phyloP scores from a whole-genome alignment of 2,329 filamentous ascomycete genomes.

The Colletotrichum eleusines region DNA sequence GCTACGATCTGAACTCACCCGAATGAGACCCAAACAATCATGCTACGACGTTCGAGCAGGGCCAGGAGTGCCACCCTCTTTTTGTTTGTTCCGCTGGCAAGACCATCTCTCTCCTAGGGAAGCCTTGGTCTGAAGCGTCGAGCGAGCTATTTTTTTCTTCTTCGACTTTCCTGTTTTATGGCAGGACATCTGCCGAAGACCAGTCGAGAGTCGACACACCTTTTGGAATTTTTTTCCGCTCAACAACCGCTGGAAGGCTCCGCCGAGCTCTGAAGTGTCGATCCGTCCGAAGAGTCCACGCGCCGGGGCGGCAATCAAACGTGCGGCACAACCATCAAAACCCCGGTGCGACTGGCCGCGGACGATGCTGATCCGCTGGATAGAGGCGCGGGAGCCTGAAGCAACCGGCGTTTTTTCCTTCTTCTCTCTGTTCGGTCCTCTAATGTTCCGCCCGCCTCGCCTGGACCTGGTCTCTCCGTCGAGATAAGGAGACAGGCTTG shows the following conservation, averaged over 20 bases:
- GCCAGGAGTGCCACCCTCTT: slow-evolving; percentile 38
- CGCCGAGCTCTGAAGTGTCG: slow-evolving; percentile 43
- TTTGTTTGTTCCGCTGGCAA: slow-evolving; percentile 40
- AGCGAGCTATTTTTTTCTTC: slow-evolving; percentile 23
- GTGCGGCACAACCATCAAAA: not conserved
- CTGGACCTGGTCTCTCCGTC: slow-evolving; percentile 31
- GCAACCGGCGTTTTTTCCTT: slow-evolving; percentile 28
- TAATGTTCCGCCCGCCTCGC: slow-evolving; percentile 23
- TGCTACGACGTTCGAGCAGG: slow-evolving; percentile 21
- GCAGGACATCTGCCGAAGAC: slow-evolving; percentile 24
- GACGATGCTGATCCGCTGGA: slow-evolving; percentile 43
- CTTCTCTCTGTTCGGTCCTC: slow-evolving; percentile 6
- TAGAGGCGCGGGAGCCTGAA: slow-evolving; percentile 42
- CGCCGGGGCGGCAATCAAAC: not conserved
- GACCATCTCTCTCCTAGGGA: not conserved
- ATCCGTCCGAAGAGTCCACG: slow-evolving; percentile 44
- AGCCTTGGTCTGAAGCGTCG: slow-evolving; percentile 20
- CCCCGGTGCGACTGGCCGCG: slow-evolving; percentile 24
- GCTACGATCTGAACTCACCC: not conserved
- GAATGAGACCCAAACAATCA: slow-evolving; percentile 1
- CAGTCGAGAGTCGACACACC: slow-evolving; percentile 19
- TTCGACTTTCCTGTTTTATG: slow-evolving; percentile 29
- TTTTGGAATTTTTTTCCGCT: not conserved
- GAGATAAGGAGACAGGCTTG: slow-evolving; percentile 30
- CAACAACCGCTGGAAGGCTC: slow-evolving; percentile 34